Base-by-base conservation (phyloP, 73 alveolate species). In the Breviolum minutum region DNA sequence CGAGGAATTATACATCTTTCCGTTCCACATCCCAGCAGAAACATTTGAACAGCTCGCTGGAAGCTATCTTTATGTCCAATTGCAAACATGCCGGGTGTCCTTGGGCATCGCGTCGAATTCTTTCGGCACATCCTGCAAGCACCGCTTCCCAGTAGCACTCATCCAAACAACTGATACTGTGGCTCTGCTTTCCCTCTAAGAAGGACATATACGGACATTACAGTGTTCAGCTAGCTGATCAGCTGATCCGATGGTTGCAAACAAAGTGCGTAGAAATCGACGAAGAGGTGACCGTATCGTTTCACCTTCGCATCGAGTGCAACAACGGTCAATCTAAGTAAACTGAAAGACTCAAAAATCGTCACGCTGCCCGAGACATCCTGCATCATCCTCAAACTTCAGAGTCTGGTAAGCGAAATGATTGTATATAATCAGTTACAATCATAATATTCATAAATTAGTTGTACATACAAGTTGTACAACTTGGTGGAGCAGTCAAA, bases 221-320 rank as follows among this genome's bases (percentile, higher is more conserved):
- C 81, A 71, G 0, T 8, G 40, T 71, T 71, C 81, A 71, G 30
- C 26, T 17, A 8, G 40, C 26, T 17, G 81, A 71, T 17, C 54
- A 40, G 54, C 54, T 68, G 24, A 68, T 22, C n/a, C 77, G 77
- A 61, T 32, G 12, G 14, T 7, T 84, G 93, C 76, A 9, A 27
- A 86, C 96, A 19, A 48, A 29, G 74, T 4, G 70, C 96, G 14
- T 70, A 30, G 87, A 90, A 90, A 48, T 70, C 29, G 13, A 90
- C 97, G 30, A 90, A 90, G 63, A 71, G 87, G 87, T 90, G 97
- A 26, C 97, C 97, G 24, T 90, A 90, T 74, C 26, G 32, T n/a
- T 90, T 90, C 87, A 89, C 96, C 96, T 89, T 40, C 61, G 29
- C 79, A n/a, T 26, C 14, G 16, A 63, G 62, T 27, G 14, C 27